A percentile compares a stretch with the other conserved stretches of the same genome.
Conservation (phyloP, 306 rosid species). For the Phaseolus lunatus region DNA sequence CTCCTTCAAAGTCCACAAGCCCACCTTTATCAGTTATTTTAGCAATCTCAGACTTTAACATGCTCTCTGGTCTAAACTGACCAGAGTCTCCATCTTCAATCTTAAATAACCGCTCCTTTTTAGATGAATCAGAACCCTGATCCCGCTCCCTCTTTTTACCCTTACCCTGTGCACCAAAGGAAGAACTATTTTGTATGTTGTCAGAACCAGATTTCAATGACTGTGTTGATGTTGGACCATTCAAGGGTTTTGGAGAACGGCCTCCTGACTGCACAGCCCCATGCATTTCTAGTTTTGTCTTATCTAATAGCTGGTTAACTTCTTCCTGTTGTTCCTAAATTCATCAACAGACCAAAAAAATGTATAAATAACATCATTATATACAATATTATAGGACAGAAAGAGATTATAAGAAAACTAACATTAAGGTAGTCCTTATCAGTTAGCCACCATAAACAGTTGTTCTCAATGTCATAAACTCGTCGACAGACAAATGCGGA, state of each 20-base stretch:
- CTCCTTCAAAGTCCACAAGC: conserved; percentile 77
- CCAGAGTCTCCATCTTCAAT: conserved; percentile 82
- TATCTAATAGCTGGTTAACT: conserved; percentile 79
- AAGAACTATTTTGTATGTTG: conserved; percentile 71
- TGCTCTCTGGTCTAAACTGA: conserved; percentile 61
- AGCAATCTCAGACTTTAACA: conserved; percentile 74
- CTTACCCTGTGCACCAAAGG: conserved; percentile 71
- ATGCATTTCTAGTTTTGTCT: conserved; percentile 91
- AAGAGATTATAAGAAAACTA: conserved; percentile 48
- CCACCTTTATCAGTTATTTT: conserved; percentile 91
- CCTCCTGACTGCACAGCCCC: conserved; percentile 93
- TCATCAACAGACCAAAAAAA: conserved; percentile 25
- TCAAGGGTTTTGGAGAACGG: conserved; percentile 91
- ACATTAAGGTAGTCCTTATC: conserved; percentile 83
- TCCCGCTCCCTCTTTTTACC: conserved; percentile 91
- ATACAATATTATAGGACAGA: conserved; percentile 17
- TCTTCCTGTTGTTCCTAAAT: conserved; percentile 87
- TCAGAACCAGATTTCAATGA: conserved; percentile 82
- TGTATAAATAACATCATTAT: not conserved
- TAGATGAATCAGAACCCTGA: conserved; percentile 73
- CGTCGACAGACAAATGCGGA: conserved; percentile 95
- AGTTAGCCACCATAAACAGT: conserved; percentile 96
- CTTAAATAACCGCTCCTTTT: conserved; percentile 70
- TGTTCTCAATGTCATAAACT: conserved; percentile 75
- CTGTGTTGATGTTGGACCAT: conserved; percentile 72